Evolutionary conservation across 1,284 basidiomycete genomes (phyloP), one percentile per base, ranked within the genome.

Genomic region (Sporisorium graminicola): DNA sequence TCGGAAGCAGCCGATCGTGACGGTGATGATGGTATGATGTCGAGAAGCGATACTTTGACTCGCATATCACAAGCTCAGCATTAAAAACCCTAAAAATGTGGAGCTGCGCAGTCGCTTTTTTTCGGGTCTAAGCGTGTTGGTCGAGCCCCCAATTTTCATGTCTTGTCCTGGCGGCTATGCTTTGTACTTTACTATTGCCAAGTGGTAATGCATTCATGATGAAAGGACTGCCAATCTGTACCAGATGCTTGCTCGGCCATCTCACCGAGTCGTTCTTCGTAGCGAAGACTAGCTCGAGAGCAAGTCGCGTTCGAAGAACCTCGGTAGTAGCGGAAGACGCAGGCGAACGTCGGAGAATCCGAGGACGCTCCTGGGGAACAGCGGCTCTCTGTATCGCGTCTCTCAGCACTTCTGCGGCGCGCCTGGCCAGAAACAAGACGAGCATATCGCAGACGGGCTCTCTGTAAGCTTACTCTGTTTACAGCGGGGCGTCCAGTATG

Each of bases 1-100:
- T 43, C 26, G 53, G 26, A 18, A n/a, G 53, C 37, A 27, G 53
- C 53, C 40, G 53, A 54, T n/a, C n/a, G n/a, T 26, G 52, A 42
- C 29, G 37, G 8, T 20, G 40, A 43, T 43, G 40, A 20, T 31
- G 26, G 53, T 54, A 40, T 27, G 53, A 43, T 20, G 53, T 20
- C 20, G 37, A 57, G 43, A 27, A 35, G 27, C 12, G 24, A 20
- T 22, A 5, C 22, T 40, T 31, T 18, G 20, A n/a, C 31, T 35
- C 20, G 31, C n/a, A 35, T 35, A 18, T 43, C 29, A 35, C 29
- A 24, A 29, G 27, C 27, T 49, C 18, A n/a, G 47, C 27, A 18
- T 4, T 0, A 29, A 27, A 47, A 24, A 31, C 27, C 4, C 13
- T 12, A n/a, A n/a, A 24, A 27, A 31, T 49, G 47, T 49, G 47